Evolutionary conservation across 2,329 filamentous ascomycete genomes (phyloP).

Genomic region (Sporothrix schenckii): DNA sequence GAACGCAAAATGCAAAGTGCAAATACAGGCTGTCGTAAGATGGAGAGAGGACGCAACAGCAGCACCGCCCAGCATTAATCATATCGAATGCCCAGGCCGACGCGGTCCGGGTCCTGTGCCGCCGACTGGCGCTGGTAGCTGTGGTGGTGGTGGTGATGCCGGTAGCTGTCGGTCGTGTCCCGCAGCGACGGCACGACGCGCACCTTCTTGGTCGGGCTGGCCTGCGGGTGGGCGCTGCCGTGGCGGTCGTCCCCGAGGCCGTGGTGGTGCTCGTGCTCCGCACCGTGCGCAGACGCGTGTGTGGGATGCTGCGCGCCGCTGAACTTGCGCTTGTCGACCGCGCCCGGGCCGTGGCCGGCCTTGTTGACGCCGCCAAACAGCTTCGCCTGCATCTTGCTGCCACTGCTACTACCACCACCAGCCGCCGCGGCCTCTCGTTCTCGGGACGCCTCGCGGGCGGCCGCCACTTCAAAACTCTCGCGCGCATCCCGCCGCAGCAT

Average conservation of each 20-base stretch:
- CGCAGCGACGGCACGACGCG: slow-evolving; percentile 48
- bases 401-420: not conserved
- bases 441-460: slow-evolving; percentile 40
- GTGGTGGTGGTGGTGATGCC: slow-evolving; percentile 28
- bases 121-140: slow-evolving; percentile 21
- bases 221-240: slow-evolving; percentile 39
- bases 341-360: slow-evolving; percentile 39
- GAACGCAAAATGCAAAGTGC: not conserved
- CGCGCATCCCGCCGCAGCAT: slow-evolving; percentile 67
- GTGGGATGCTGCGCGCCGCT: slow-evolving; percentile 39
- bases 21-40: slow-evolving; percentile 7
- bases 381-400: slow-evolving; percentile 55
- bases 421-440: slow-evolving; percentile 44
- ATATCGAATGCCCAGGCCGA: slow-evolving; percentile 60
- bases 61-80: slow-evolving; percentile 36
- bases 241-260: slow-evolving; percentile 36
- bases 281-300: slow-evolving; percentile 40
- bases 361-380: slow-evolving; percentile 53
- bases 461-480: slow-evolving; percentile 56
- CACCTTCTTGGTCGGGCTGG: slow-evolving; percentile 57
- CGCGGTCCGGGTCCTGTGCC: slow-evolving; percentile 39
- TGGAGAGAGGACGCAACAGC: not conserved
- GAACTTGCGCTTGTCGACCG: slow-evolving; percentile 57
- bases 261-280: slow-evolving; percentile 43
- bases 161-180: slow-evolving; percentile 38